Evolutionary conservation across 495 filamentous ascomycete species (phyloP).

Genomic region (Platismatia glauca): DNA sequence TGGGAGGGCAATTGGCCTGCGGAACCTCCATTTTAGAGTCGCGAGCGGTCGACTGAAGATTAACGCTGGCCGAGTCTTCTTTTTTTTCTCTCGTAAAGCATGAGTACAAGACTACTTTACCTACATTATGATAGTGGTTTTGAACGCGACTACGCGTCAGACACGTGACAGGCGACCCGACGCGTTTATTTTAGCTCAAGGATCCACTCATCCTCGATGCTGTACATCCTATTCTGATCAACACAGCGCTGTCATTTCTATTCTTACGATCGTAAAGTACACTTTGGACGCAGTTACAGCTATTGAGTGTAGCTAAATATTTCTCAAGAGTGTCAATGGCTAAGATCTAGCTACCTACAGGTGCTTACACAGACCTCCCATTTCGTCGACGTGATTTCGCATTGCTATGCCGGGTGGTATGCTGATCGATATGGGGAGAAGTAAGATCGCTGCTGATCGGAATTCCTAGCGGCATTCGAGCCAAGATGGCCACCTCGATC

Average conservation of each 20-base stretch:
- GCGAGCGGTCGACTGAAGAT: background rate
- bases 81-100: background rate
- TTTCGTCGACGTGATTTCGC: background rate
- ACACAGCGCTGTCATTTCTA: background rate
- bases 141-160: no score
- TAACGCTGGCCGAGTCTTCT: background rate
- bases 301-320: background rate
- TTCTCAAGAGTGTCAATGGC: background rate
- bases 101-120: no score
- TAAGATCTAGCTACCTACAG: background rate
- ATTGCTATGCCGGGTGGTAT: slow-evolving; percentile 2
- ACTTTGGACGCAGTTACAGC: background rate
- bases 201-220: background rate
- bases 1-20: slow-evolving; percentile 37
- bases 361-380: background rate
- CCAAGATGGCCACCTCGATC: slow-evolving; percentile 79
- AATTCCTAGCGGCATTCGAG: slow-evolving; percentile 26
- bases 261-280: background rate
- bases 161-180: slow-evolving; percentile 2
- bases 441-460: background rate
- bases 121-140: no score
- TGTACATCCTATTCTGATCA: background rate
- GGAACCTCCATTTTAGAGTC: background rate
- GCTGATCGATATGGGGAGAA: background rate
- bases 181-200: slow-evolving; percentile 5